Evolutionary conservation across 352 stramenopile species (phyloP).

Genomic region (Pythium insidiosum): DNA sequence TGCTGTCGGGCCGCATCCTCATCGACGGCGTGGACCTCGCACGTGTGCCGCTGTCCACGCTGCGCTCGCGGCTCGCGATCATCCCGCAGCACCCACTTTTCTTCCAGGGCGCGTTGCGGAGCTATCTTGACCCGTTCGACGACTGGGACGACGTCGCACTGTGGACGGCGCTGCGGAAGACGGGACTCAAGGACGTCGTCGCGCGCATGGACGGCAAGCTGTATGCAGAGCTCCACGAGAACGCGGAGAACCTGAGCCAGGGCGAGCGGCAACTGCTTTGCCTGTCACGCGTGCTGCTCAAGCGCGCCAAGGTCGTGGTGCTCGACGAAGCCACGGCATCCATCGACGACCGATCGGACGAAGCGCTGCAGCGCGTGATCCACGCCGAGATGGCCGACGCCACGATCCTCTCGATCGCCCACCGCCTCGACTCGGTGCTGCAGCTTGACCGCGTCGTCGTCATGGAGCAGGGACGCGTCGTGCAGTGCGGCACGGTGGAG

Average conservation of each 20-base stretch:
- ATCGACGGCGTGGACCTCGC: constrained; percentile 24
- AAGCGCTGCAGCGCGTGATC: constrained; percentile 50
- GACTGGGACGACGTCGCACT: constrained; percentile 57
- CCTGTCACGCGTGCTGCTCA: constrained; percentile 20
- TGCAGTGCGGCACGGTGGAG: constrained; percentile 13
- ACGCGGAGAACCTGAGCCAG: constrained; percentile 68
- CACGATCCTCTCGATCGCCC: constrained; percentile 92
- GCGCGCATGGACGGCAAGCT: constrained; percentile 19
- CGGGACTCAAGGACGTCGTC: constrained; percentile 5
- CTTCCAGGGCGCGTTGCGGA: constrained; percentile 15
- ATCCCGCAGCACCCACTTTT: constrained; percentile 16
- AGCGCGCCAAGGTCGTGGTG: constrained; percentile 20
- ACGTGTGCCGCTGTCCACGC: constrained; percentile 5
- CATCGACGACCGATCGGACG: constrained; percentile 33
- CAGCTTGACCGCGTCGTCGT: constrained; percentile 85
- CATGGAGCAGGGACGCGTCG: constrained; percentile 74
- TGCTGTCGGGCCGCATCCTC: constrained; percentile 9
- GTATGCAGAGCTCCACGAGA: constrained; percentile 44
- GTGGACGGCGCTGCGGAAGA: constrained; percentile 37
- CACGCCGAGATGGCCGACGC: constrained; percentile 72
- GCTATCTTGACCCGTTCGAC: constrained; percentile 80
- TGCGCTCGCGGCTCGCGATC: constrained; percentile 13
- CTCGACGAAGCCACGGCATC: constrained; percentile 41
- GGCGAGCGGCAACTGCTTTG: constrained; percentile 30
- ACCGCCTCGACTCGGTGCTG: constrained; percentile 89